These are phyloP conservation scores for Fusarium vanettenii DNA, from an alignment of 2,329 filamentous ascomycete genomes.

Conservation along the genomic window DNA sequence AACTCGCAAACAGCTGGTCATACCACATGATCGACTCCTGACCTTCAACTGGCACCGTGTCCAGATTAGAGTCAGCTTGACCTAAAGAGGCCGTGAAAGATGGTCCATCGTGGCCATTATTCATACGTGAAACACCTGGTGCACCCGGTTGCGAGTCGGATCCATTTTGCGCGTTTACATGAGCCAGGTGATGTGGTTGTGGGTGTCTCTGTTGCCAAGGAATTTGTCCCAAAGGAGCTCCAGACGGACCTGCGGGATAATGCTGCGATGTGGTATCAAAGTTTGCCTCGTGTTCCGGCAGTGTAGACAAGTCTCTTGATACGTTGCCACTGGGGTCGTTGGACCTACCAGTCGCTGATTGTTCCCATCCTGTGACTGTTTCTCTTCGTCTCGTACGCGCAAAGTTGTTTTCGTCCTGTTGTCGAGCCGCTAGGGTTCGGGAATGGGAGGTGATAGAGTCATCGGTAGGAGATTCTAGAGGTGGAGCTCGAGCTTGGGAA, in stretches of 20 bases:
- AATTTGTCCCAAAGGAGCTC: not conserved
- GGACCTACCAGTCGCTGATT: not conserved
- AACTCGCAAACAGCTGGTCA: constrained; percentile 49
- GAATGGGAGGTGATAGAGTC: constrained; percentile 12
- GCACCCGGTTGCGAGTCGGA: not conserved
- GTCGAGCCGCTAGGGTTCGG: not conserved
- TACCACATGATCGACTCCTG: constrained; percentile 52
- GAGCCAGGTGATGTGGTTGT: not conserved
- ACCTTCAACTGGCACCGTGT: constrained; percentile 38
- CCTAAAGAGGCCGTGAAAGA: not conserved
- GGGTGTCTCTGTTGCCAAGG: constrained; percentile 7
- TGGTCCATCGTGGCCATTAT: not conserved
- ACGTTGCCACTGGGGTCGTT: not conserved
- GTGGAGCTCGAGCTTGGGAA: constrained; percentile 15
- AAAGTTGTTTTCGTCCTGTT: not conserved
- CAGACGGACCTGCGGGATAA: not conserved
- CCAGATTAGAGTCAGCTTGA: not conserved
- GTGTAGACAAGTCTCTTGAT: not conserved
- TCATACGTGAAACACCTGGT: not conserved
- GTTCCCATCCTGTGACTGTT: not conserved
- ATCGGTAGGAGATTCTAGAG: constrained; percentile 26
- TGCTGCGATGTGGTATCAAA: not conserved
- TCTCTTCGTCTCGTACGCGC: constrained; percentile 13
- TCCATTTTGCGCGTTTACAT: not conserved
- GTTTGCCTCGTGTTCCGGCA: not conserved